A percentile compares a stretch with the other conserved stretches of the same genome.
phyloP scores from a whole-genome alignment of 306 rosid genomes.

The Vicia faba region DNA sequence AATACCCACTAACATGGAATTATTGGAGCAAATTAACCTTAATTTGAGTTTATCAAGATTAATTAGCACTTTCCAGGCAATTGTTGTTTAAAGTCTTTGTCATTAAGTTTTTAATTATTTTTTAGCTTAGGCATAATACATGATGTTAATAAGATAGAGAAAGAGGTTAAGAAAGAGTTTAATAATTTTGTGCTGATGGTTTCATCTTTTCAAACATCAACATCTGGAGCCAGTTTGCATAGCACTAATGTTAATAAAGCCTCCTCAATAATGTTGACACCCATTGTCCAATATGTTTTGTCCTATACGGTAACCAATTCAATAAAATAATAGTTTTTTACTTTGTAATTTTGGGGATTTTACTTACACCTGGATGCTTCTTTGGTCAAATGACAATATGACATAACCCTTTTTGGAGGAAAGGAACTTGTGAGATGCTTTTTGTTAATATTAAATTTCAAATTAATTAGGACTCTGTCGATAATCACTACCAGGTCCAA shows the following conservation, averaged over 20 bases:
- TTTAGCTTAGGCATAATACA: conserved; percentile 12
- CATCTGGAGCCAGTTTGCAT: conserved; percentile 45
- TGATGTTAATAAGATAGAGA: conserved; percentile 15
- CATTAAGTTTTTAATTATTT: conserved; percentile 9
- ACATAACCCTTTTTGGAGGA: conserved; percentile 8
- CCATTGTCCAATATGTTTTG: conserved; percentile 37
- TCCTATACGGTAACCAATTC: conserved; percentile 36
- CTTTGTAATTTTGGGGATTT: conserved; percentile 26
- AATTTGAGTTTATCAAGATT: conserved; percentile 1
- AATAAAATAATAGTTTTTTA: background rate
- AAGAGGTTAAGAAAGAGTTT: conserved; percentile 21
- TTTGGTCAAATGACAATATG: conserved; percentile 40
- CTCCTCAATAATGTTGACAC: conserved; percentile 43
- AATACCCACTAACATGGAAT: background rate
- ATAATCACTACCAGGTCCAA: background rate
- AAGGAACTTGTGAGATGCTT: conserved; percentile 18
- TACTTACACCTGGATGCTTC: conserved; percentile 24
- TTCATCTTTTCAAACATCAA: conserved; percentile 40
- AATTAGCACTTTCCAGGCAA: conserved; percentile 9
- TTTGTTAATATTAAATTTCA: background rate
- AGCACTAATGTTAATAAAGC: conserved; percentile 37
- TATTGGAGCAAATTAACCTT: conserved; percentile 1
- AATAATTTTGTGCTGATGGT: conserved; percentile 10
- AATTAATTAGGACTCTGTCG: conserved; percentile 9
- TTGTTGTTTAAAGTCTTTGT: conserved; percentile 16